Base-by-base conservation (phyloP, 2,329 filamentous ascomycete species). In the Calonectria montana region DNA sequence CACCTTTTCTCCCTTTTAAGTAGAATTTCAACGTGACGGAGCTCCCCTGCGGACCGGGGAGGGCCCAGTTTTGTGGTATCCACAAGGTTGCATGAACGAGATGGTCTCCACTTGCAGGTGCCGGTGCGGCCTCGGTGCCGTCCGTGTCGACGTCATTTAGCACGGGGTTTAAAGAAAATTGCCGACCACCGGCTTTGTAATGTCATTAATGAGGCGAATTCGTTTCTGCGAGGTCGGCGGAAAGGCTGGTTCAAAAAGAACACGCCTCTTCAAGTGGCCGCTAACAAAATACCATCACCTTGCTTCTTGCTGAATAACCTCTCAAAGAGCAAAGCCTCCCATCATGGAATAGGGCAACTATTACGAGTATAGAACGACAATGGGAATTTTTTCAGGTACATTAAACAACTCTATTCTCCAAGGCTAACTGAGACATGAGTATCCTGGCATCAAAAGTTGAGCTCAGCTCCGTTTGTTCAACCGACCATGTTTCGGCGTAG, bases 31-130 rank as follows among this genome's bases (percentile, higher is more conserved):
- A 59, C 53, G 53, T 59, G 53, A 59, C 29, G 53, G 37, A 23
- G 21, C 13, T 15, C 12, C 3, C 35, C 39, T 59, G 53, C 25
- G 53, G 53, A 39, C 16, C 31, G 6, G 21, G 21, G 10, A 39
- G 35, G 53, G 31, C 13, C 53, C 53, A 59, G 31, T 59, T 39
- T 59, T 39, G 12, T 12, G 1, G 53, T 25, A 5, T 59, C 53
- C 53, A 59, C 53, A 37, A 37, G 35, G 53, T 18, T 59, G 53
- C 53, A 59, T 59, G 53, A 59, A 59, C 53, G 53, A 59, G 53
- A 59, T 59, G 35, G 53, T 25, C 53, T 39, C 53, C 53, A 59
- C 53, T 15, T 27, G 21, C 25, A 37, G 53, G 31, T 25, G 53
- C 53, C 53, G 53, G 16, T 59, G 31, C 53, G 53, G 53, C 21